Conservation (phyloP, 495 filamentous ascomycete species). For the Lasiosphaeriaceae sp. region DNA sequence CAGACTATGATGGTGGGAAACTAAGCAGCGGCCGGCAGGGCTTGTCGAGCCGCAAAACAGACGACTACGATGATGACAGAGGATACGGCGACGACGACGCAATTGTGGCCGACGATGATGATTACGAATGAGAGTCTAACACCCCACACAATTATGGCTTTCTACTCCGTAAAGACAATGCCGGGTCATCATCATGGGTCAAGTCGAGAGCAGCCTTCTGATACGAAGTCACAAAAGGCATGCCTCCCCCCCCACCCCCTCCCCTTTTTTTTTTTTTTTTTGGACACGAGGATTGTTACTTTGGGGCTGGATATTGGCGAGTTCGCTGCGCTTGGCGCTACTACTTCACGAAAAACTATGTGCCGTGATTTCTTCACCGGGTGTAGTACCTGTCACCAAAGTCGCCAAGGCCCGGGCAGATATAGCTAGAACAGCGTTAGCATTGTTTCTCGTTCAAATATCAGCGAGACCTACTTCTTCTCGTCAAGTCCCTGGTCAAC, state of each 20-base stretch:
- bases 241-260: too few species aligned
- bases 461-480: conserved; percentile 70
- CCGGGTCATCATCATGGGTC: neutral
- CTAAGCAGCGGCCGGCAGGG: conserved; percentile 10
- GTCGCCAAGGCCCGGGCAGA: conserved; percentile 90
- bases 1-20: neutral
- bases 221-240: neutral
- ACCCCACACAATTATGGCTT: neutral
- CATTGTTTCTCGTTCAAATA: neutral
- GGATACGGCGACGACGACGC: conserved; percentile 39
- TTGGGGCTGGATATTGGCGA: neutral
- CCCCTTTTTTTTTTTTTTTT: too few species aligned
- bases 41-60: conserved; percentile 19
- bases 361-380: conserved; percentile 46
- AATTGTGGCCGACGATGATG: conserved; percentile 42
- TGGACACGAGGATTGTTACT: neutral
- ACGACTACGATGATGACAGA: conserved; percentile 46
- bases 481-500: conserved; percentile 90
- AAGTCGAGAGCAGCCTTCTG: neutral
- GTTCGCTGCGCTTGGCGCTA: conserved; percentile 5
- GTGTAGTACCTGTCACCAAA: conserved; percentile 98
- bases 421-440: conserved; percentile 62
- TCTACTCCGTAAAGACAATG: too few species aligned
- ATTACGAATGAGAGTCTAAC: conserved; percentile 26
- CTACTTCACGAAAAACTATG: neutral